phyloP scores from a whole-genome alignment of 306 rosid genomes.

The Delonix regia region DNA sequence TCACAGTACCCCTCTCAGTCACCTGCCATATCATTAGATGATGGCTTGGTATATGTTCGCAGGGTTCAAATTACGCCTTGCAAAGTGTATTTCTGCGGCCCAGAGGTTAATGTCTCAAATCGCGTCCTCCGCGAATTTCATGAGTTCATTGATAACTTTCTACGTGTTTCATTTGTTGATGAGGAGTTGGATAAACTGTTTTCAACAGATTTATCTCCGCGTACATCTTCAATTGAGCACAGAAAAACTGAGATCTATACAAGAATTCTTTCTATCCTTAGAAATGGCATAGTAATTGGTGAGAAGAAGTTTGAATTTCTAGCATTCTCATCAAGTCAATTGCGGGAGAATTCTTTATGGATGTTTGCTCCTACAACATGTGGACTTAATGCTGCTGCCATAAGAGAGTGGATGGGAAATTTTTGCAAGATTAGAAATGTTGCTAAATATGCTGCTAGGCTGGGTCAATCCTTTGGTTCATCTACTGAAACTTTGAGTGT shows the following conservation, averaged over 20 bases:
- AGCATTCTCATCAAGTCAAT: slow-evolving; percentile 88
- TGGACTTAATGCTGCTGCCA: slow-evolving; percentile 47
- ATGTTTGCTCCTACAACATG: slow-evolving; percentile 74
- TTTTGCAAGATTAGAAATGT: slow-evolving; percentile 73
- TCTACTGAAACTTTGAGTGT: slow-evolving; percentile 79
- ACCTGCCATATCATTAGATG: slow-evolving; percentile 56
- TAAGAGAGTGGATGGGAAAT: slow-evolving; percentile 76
- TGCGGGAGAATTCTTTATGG: slow-evolving; percentile 83
- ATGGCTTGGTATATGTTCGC: slow-evolving; percentile 71
- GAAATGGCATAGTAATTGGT: slow-evolving; percentile 68
- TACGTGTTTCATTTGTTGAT: slow-evolving; percentile 88
- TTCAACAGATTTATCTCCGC: slow-evolving; percentile 71
- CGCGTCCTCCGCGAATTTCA: slow-evolving; percentile 68
- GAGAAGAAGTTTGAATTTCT: slow-evolving; percentile 81
- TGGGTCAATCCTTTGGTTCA: slow-evolving; percentile 93
- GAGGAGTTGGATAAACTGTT: slow-evolving; percentile 72
- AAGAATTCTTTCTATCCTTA: slow-evolving; percentile 68
- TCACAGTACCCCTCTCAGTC: slow-evolving; percentile 46
- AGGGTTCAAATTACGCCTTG: slow-evolving; percentile 83
- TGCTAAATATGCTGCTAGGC: slow-evolving; percentile 92
- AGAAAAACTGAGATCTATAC: slow-evolving; percentile 61
- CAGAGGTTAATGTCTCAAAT: slow-evolving; percentile 84
- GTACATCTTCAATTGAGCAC: slow-evolving; percentile 39
- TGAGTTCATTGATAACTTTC: slow-evolving; percentile 56
- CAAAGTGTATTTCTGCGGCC: slow-evolving; percentile 70